phyloP scores from a whole-genome alignment of 2,329 filamentous ascomycete species.

The Penicillium freii region DNA sequence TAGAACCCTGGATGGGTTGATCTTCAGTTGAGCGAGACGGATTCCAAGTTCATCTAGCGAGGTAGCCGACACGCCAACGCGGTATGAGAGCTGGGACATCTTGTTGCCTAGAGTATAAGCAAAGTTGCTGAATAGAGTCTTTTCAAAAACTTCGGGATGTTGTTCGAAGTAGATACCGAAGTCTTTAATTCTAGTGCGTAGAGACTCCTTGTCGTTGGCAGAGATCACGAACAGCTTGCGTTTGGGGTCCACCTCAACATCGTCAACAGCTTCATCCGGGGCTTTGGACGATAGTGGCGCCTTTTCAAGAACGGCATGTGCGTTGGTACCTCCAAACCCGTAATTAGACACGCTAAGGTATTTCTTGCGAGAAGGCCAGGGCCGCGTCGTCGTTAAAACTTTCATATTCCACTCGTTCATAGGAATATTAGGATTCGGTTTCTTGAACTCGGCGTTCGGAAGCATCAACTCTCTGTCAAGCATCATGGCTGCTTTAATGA shows the following conservation, averaged over 20 bases:
- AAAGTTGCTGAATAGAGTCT: slow-evolving; percentile 25
- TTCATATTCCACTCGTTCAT: slow-evolving; percentile 27
- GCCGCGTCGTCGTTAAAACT: slow-evolving; percentile 18
- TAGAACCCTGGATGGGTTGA: slow-evolving; percentile 21
- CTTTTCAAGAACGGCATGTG: slow-evolving; percentile 27
- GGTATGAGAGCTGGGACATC: slow-evolving; percentile 27
- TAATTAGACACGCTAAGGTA: slow-evolving; percentile 29
- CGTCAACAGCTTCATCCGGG: slow-evolving; percentile 7
- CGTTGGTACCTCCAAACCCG: slow-evolving; percentile 33
- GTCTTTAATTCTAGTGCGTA: slow-evolving; percentile 24
- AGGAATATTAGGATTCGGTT: slow-evolving; percentile 31
- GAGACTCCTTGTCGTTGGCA: slow-evolving; percentile 28
- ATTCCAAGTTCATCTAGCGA: slow-evolving; percentile 24
- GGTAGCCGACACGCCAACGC: slow-evolving; percentile 22
- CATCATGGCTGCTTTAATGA: slow-evolving; percentile 33
- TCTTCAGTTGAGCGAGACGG: slow-evolving; percentile 24
- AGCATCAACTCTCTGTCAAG: slow-evolving; percentile 28
- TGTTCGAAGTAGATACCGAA: slow-evolving; percentile 29
- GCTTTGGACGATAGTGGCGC: slow-evolving; percentile 10
- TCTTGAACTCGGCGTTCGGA: slow-evolving; percentile 28
- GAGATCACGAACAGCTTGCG: slow-evolving; percentile 27
- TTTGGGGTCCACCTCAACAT: slow-evolving; percentile 18
- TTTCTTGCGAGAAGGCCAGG: slow-evolving; percentile 30
- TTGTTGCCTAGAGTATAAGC: slow-evolving; percentile 28
- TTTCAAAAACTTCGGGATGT: slow-evolving; percentile 24